A percentile compares a stretch with the other conserved stretches of the same genome.
These are phyloP conservation scores for Pezicula radicicola DNA, from an alignment of 2,329 filamentous ascomycete genomes.

Conservation along the genomic window DNA sequence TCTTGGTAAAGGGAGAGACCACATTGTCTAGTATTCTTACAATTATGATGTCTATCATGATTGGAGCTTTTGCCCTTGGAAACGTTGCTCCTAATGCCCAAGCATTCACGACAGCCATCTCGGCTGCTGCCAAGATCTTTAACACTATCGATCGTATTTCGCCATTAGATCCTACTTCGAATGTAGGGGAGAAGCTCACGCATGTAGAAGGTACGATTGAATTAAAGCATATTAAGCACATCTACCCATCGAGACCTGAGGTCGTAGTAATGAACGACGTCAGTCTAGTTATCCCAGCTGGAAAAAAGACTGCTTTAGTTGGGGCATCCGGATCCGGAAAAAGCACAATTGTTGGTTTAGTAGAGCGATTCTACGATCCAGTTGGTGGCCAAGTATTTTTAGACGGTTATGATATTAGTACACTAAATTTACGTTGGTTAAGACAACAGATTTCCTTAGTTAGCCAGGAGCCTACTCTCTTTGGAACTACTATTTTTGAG, in stretches of 20 bases:
- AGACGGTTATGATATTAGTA: constrained; percentile 79
- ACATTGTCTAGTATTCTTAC: constrained; percentile 72
- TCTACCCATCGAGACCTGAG: constrained; percentile 91
- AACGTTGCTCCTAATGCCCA: constrained; percentile 84
- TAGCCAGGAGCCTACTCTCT: constrained; percentile 88
- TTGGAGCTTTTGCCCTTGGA: constrained; percentile 87
- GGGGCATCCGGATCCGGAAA: constrained; percentile 94
- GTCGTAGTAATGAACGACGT: constrained; percentile 86
- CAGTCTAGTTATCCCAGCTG: constrained; percentile 75
- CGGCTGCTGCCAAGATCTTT: constrained; percentile 88
- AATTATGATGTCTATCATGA: constrained; percentile 83
- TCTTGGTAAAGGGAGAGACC: constrained; percentile 64
- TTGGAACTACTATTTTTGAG: constrained; percentile 81
- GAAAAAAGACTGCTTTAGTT: constrained; percentile 92
- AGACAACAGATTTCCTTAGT: constrained; percentile 90
- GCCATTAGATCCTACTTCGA: constrained; percentile 73
- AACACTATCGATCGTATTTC: constrained; percentile 87
- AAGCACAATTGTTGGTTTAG: constrained; percentile 87
- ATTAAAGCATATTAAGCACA: constrained; percentile 80
- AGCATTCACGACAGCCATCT: constrained; percentile 79
- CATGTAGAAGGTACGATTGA: constrained; percentile 75
- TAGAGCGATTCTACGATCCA: constrained; percentile 95
- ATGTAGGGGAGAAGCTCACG: constrained; percentile 69
- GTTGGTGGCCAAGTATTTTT: constrained; percentile 75
- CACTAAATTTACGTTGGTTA: constrained; percentile 84